Percentiles rank a stretch among this genome's conserved stretches.
Evolutionary conservation across 2,329 filamentous ascomycete species (phyloP).

Genomic region (Penicillium sp.): DNA sequence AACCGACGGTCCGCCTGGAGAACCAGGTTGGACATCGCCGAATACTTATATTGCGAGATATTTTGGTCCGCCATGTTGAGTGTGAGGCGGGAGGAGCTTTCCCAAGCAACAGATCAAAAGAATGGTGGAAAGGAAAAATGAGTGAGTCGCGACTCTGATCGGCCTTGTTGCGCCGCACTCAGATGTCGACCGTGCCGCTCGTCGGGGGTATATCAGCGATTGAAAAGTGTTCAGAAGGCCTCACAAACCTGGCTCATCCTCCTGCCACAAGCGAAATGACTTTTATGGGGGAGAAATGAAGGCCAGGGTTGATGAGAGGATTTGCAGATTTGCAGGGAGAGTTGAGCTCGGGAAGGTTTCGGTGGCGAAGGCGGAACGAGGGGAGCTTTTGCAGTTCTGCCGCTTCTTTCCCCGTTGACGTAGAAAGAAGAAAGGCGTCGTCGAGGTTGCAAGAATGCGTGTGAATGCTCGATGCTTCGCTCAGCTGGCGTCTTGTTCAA

Average conservation of each 20-base stretch:
- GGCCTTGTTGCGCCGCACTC: constrained; percentile 38
- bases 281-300: constrained; percentile 32
- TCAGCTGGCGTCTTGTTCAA: constrained; percentile 17
- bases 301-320: constrained; percentile 32
- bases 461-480: constrained; percentile 25
- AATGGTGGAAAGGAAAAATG: constrained; percentile 22
- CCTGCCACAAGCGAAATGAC: constrained; percentile 35
- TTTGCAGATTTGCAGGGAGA: constrained; percentile 27
- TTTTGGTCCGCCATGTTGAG: constrained; percentile 69
- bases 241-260: constrained; percentile 46
- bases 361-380: constrained; percentile 42
- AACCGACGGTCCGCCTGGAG: constrained; percentile 99
- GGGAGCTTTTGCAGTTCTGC: constrained; percentile 30
- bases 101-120: constrained; percentile 19
- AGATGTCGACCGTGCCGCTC: constrained; percentile 39
- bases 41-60: constrained; percentile 98
- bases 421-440: background rate
- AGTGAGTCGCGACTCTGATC: constrained; percentile 35
- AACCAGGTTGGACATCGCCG: constrained; percentile 99
- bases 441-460: constrained; percentile 31
- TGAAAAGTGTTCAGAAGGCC: constrained; percentile 29
- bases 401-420: constrained; percentile 8
- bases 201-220: constrained; percentile 27
- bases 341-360: constrained; percentile 42
- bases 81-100: constrained; percentile 12